phyloP scores from a whole-genome alignment of 108 stramenopile species.

The Skeletonema costatum region DNA sequence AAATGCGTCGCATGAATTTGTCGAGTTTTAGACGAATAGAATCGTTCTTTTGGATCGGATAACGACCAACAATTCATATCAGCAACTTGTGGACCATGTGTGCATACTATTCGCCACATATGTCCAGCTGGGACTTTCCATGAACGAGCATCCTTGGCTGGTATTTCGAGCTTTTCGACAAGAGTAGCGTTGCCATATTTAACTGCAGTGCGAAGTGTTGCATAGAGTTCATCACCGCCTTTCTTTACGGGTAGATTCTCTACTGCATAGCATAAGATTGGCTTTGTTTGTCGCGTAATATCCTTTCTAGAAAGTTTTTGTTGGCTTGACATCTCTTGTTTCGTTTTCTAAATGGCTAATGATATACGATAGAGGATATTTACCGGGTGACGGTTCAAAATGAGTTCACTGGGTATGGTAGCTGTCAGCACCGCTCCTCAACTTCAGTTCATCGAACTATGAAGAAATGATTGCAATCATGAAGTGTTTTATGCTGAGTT shows the following conservation, averaged over 20 bases:
- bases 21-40: conserved; percentile 63
- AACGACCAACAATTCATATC: conserved; percentile 64
- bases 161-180: conserved; percentile 40
- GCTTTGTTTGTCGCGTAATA: conserved; percentile 50
- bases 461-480: no score
- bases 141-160: conserved; percentile 41
- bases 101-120: conserved; percentile 56
- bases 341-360: background rate
- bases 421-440: background rate
- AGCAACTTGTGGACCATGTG: conserved; percentile 63
- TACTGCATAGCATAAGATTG: conserved; percentile 59
- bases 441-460: background rate
- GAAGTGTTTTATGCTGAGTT: background rate
- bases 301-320: conserved; percentile 28
- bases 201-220: conserved; percentile 37
- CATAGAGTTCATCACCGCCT: conserved; percentile 51
- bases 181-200: conserved; percentile 26
- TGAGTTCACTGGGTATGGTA: background rate
- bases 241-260: conserved; percentile 51
- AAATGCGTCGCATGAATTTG: conserved; percentile 68
- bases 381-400: background rate
- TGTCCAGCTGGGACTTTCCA: conserved; percentile 56
- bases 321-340: background rate
- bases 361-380: no score
- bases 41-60: conserved; percentile 45